phyloP scores from a whole-genome alignment of 108 stramenopile genomes.

The Fragilariopsis cylindrus region DNA sequence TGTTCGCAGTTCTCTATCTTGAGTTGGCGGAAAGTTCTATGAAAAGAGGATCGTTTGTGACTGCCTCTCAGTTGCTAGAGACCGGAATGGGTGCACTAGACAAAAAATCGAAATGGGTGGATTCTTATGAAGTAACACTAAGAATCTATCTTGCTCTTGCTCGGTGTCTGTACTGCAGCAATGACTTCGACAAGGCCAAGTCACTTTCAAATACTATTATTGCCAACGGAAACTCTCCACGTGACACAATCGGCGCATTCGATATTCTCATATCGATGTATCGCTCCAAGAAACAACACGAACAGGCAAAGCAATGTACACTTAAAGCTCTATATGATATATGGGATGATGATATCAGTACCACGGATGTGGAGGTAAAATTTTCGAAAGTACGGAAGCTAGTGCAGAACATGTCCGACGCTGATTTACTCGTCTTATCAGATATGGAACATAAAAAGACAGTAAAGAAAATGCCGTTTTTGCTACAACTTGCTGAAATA shows the following conservation, averaged over 20 bases:
- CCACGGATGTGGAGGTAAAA: background rate
- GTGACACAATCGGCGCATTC: constrained; percentile 12
- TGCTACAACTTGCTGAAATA: constrained; percentile 19
- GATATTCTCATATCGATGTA: constrained; percentile 2
- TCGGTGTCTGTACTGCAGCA: background rate
- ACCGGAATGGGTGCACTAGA: background rate
- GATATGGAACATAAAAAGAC: constrained; percentile 24
- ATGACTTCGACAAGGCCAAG: constrained; percentile 11
- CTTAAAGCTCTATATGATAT: constrained; percentile 13
- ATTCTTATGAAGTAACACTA: background rate
- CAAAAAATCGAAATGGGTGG: constrained; percentile 12
- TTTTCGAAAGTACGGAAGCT: constrained; percentile 3
- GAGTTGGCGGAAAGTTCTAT: background rate
- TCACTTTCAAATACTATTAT: constrained; percentile 10
- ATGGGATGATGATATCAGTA: constrained; percentile 1
- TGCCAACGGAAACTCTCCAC: constrained; percentile 4
- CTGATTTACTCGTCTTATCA: constrained; percentile 15
- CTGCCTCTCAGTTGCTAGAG: constrained; percentile 2
- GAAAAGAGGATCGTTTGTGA: constrained; percentile 5
- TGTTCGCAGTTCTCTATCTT: background rate
- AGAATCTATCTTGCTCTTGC: constrained; percentile 13
- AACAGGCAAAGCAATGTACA: constrained; percentile 4
- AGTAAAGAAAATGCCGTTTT: constrained; percentile 11
- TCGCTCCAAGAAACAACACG: constrained; percentile 11
- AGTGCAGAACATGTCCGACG: constrained; percentile 11